These are phyloP conservation scores for Luzula sylvatica DNA, from an alignment of 176 grass and related monocot genomes.

Conservation along the genomic window DNA sequence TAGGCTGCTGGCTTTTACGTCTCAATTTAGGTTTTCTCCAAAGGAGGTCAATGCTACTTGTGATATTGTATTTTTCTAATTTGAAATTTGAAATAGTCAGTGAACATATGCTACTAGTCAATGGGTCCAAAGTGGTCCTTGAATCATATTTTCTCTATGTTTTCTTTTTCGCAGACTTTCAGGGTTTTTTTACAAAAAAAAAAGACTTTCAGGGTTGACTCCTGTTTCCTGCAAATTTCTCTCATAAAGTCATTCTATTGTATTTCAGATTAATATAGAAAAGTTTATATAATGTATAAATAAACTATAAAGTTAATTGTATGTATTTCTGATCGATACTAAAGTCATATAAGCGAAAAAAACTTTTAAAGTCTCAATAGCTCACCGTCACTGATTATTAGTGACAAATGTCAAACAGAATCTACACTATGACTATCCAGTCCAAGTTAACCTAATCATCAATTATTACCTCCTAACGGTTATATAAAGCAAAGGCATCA, in stretches of 20 bases:
- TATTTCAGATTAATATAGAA: no score
- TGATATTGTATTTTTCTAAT: background rate
- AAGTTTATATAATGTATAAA: no score
- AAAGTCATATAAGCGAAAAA: background rate
- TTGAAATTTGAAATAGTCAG: background rate
- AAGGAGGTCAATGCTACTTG: constrained; percentile 13
- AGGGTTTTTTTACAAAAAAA: no score
- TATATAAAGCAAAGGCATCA: constrained; percentile 15
- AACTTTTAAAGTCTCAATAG: no score
- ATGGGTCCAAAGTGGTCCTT: background rate
- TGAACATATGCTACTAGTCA: no score
- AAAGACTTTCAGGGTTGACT: no score
- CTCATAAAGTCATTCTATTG: background rate
- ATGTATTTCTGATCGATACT: no score
- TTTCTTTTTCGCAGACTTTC: background rate
- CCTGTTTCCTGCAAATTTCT: no score
- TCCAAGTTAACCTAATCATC: background rate
- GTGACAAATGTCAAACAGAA: constrained; percentile 24
- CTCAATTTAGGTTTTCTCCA: constrained; percentile 1
- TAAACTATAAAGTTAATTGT: no score
- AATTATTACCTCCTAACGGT: constrained; percentile 15
- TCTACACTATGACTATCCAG: background rate
- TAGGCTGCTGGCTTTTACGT: constrained; percentile 21
- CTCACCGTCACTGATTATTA: background rate
- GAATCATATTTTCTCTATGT: background rate